Evolutionary conservation across 306 rosid genomes (phyloP), one percentile per base, ranked within the genome.

Genomic region (Quercus robur): DNA sequence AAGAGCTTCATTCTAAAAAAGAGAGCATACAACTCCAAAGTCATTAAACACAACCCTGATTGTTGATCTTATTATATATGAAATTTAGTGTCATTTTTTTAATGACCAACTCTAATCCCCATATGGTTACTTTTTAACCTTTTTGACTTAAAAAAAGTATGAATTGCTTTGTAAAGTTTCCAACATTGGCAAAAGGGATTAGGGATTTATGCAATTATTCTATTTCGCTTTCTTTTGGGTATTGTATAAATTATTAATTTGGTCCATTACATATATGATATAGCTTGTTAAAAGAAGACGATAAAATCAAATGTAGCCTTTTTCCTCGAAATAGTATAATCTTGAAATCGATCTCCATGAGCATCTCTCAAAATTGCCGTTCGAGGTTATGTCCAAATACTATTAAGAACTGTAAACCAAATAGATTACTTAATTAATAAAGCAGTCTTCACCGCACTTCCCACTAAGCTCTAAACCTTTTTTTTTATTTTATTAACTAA

Each of bases 101-200:
- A 5, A 19, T 63, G 64, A 76, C 26, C 70, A 28, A 28, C 73
- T 76, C 72, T 26, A 31, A 76, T 64, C 80, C 63, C 54, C 35
- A 76, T 64, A 63, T 3, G 11, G 19, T 11, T 38, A 75, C 63
- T 30, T 76, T 76, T 30, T 66, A 15, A 25, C 6, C 19, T 64
- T 66, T 30, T 31, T 7, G 8, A 2, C 3, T 15, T 31, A 6
- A 17, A 3, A 61, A 59, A 23, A 20, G 71, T 30, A 66, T 31
- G 23, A 9, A 31, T 66, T 26, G 3, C 19, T 31, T 31, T 21
- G 25, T 78, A 12, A 62, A 70, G 72, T 78, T 78, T 81, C 69
- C 74, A 56, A 25, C 73, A 58, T 58, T 82, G 12, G 61, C 70
- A 71, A 71, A 70, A 77, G 56, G 19, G 28, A 28, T 17, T 66